Conservation (phyloP, 768 basidiomycete genomes). For the Kwoniella dendrophila region DNA sequence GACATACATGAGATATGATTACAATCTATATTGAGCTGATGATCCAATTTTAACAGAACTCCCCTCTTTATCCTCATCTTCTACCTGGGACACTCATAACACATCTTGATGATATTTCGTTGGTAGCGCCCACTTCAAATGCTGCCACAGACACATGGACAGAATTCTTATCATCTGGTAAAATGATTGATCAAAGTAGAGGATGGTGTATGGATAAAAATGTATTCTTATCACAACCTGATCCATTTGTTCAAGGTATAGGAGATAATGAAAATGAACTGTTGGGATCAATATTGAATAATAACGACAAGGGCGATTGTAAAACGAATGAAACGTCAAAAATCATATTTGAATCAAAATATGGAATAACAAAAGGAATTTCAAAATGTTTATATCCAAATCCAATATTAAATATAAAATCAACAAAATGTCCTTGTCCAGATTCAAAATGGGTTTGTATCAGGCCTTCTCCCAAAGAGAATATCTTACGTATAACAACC, state of each 20-base stretch:
- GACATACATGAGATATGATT: no score
- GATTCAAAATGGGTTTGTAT: conserved; percentile 61
- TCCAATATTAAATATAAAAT: conserved; percentile 42
- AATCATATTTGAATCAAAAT: conserved; percentile 55
- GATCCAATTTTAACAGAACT: conserved; percentile 61
- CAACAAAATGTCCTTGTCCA: conserved; percentile 36
- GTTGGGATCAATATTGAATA: background rate
- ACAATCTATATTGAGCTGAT: conserved; percentile 2
- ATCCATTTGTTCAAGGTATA: background rate
- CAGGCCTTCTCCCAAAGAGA: conserved; percentile 60
- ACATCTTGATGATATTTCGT: conserved; percentile 65
- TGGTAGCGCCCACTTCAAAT: background rate
- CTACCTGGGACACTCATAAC: conserved; percentile 66
- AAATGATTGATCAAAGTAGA: conserved; percentile 51
- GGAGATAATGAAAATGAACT: no score
- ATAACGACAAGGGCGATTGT: background rate
- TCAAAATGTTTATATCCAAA: conserved; percentile 38
- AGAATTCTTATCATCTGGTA: conserved; percentile 48
- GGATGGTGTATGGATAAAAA: conserved; percentile 67
- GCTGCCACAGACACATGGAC: conserved; percentile 23
- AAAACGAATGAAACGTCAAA: conserved; percentile 56
- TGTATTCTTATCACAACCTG: conserved; percentile 4
- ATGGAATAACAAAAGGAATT: conserved; percentile 13
- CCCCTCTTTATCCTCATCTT: conserved; percentile 66
- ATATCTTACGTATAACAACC: conserved; percentile 62